Conservation (phyloP, 805 yeast species). For the Scheffersomyces amazonensis region DNA sequence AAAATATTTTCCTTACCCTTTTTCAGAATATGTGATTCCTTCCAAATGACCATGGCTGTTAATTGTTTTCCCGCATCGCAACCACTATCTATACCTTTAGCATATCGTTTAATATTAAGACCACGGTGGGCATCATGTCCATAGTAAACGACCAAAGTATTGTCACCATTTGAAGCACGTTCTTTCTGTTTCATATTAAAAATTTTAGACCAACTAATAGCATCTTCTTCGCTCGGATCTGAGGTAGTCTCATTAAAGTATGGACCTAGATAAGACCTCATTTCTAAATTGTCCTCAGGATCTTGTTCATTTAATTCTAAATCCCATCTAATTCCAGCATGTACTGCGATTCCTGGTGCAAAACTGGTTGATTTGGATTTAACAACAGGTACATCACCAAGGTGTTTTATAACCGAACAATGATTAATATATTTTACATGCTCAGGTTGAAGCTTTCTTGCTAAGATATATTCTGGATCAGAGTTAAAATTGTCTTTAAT, state of each 20-base stretch:
- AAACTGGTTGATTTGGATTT: slow-evolving; percentile 10
- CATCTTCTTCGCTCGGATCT: slow-evolving; percentile 30
- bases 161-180: slow-evolving; percentile 25
- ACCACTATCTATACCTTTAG: slow-evolving; percentile 80
- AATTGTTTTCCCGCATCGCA: slow-evolving; percentile 76
- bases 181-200: slow-evolving; percentile 48
- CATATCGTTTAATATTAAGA: slow-evolving; percentile 56
- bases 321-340: slow-evolving; percentile 80
- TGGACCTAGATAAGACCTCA: slow-evolving; percentile 69
- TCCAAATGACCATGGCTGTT: slow-evolving; percentile 57
- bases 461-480: slow-evolving; percentile 43
- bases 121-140: slow-evolving; percentile 91
- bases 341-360: slow-evolving; percentile 59
- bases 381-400: slow-evolving; percentile 59
- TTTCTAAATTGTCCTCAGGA: slow-evolving; percentile 61
- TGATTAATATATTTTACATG: slow-evolving; percentile 60
- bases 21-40: slow-evolving; percentile 7
- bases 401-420: slow-evolving; percentile 60
- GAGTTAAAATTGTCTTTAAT: slow-evolving; percentile 17
- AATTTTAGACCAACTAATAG: slow-evolving; percentile 55
- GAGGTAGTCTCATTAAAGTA: slow-evolving; percentile 58
- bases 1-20: slow-evolving; percentile 11
- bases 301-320: slow-evolving; percentile 53
- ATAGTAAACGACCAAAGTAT: slow-evolving; percentile 55
- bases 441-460: slow-evolving; percentile 51